These are phyloP conservation scores for Cladosporium cucumerinum DNA, from an alignment of 2,329 filamentous ascomycete species.

Conservation along the genomic window DNA sequence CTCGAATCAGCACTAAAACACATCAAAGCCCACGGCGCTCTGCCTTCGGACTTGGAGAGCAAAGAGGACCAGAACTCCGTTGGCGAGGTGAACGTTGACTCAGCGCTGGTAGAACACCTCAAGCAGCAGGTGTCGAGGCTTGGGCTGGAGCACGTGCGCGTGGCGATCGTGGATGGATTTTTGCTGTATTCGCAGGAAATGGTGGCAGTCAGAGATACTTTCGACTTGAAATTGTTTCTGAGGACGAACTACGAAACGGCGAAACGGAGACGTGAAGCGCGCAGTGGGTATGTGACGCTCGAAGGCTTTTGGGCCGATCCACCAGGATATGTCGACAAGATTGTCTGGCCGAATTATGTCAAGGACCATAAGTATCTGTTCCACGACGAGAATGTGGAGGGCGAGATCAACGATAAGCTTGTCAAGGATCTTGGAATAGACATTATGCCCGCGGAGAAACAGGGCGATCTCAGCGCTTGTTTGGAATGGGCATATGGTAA, in stretches of 20 bases:
- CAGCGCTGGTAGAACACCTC: constrained; percentile 29
- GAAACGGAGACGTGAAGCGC: constrained; percentile 62
- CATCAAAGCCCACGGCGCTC: constrained; percentile 65
- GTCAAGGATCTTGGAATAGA: constrained; percentile 28
- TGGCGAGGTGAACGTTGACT: constrained; percentile 40
- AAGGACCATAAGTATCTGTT: constrained; percentile 80
- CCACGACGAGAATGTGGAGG: constrained; percentile 62
- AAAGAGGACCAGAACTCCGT: constrained; percentile 59
- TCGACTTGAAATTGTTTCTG: constrained; percentile 78
- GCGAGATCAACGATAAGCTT: constrained; percentile 48
- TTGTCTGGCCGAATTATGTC: constrained; percentile 96
- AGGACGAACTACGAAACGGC: constrained; percentile 63
- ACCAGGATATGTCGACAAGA: constrained; percentile 85
- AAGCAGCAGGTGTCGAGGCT: constrained; percentile 28
- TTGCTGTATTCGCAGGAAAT: constrained; percentile 68
- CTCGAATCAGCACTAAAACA: constrained; percentile 66
- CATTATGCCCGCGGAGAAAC: constrained; percentile 29
- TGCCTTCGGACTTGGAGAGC: constrained; percentile 51
- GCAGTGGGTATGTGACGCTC: constrained; percentile 71
- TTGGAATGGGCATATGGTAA: constrained; percentile 38
- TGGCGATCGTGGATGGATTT: constrained; percentile 85
- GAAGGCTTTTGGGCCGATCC: constrained; percentile 95
- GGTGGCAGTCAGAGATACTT: constrained; percentile 50
- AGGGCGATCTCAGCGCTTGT: constrained; percentile 35
- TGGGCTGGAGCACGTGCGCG: constrained; percentile 28